Base-by-base conservation (phyloP, 1,139 yeast genomes). In the Suhomyces bribrorum region DNA sequence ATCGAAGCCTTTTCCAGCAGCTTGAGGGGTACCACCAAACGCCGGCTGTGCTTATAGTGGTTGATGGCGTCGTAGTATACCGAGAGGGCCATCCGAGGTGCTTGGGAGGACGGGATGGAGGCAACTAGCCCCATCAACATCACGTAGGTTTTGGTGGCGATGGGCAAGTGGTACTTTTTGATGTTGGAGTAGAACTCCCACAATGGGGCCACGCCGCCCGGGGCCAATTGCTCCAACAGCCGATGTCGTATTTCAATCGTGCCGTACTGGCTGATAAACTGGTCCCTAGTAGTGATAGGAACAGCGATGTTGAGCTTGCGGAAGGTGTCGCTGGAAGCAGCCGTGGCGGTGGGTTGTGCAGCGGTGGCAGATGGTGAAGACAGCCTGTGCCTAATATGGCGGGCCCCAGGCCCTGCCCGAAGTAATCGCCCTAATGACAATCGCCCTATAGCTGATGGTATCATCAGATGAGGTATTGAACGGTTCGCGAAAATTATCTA, bases 61-160 rank as follows among this genome's bases (percentile, higher is more conserved):
- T 41, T 46, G 40, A 52, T 38, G 5, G 50, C 54, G 30, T 50
- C 51, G 17, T 36, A 36, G 32, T 37, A 53, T 7, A 47, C 38
- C 3, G 40, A 22, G 3, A 46, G 29, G 3, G 56, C 55, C 32
- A 38, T 34, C 14, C 26, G 32, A 46, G 40, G 49, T 3, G 38
- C 40, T 29, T 43, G 30, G 29, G 29, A 20, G 15, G 36, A 31
- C 14, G 14, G 11, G 13, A 32, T 31, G 5, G 17, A 8, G n/a
- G 40, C 28, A 5, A 38, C 27, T 13, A 29, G 14, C 7, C 32
- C 34, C 34, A 42, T 20, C n/a, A 39, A 17, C 29, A 29, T 26
- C 7, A 31, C 11, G 17, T 31, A 36, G 3, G 41, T 36, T 6
- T 23, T 34, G 25, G 29, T 33, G 7, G 29, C 11, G 4, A 43